Evolutionary conservation across 2,329 filamentous ascomycete genomes (phyloP).

Genomic region (Cryphonectria radicalis): DNA sequence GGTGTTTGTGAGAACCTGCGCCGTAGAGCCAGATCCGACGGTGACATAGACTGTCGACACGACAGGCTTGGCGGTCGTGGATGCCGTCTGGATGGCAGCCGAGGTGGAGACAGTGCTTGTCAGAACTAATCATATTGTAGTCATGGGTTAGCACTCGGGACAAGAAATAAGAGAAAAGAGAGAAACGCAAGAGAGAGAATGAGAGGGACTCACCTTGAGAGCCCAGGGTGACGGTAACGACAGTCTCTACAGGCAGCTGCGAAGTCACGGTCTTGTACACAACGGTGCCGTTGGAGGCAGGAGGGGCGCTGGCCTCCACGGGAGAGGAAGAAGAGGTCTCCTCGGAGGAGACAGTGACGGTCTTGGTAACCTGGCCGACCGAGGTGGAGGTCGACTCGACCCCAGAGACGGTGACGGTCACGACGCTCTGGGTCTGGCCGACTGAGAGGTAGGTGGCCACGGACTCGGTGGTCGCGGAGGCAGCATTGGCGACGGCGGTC

Average conservation of each 20-base stretch:
- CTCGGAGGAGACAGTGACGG: slow-evolving; percentile 5
- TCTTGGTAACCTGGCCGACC: slow-evolving; percentile 13
- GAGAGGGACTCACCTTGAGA: slow-evolving; percentile 9
- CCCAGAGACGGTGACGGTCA: slow-evolving; percentile 18
- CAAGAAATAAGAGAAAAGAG: not conserved
- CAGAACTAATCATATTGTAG: not conserved
- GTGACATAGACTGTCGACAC: slow-evolving; percentile 27
- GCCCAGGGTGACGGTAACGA: slow-evolving; percentile 27
- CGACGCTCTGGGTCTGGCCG: slow-evolving; percentile 12
- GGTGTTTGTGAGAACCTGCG: slow-evolving; percentile 22
- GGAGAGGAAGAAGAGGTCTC: slow-evolving; percentile 5
- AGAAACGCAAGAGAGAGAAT: not conserved
- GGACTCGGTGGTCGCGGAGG: slow-evolving; percentile 10
- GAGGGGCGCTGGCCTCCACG: not conserved
- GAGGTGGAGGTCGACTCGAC: slow-evolving; percentile 15
- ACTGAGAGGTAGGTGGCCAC: slow-evolving; percentile 11
- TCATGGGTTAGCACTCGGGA: not conserved
- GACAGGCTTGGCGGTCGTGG: slow-evolving; percentile 15
- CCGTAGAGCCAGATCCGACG: slow-evolving; percentile 15
- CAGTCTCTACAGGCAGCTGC: slow-evolving; percentile 25
- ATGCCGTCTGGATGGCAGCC: slow-evolving; percentile 21
- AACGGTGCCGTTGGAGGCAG: slow-evolving; percentile 1
- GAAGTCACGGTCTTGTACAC: slow-evolving; percentile 18
- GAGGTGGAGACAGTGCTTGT: slow-evolving; percentile 24
- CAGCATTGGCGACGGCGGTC: slow-evolving; percentile 1